These are phyloP conservation scores for Pseudogymnoascus sp. DNA, from an alignment of 2,329 filamentous ascomycete species.

Conservation along the genomic window DNA sequence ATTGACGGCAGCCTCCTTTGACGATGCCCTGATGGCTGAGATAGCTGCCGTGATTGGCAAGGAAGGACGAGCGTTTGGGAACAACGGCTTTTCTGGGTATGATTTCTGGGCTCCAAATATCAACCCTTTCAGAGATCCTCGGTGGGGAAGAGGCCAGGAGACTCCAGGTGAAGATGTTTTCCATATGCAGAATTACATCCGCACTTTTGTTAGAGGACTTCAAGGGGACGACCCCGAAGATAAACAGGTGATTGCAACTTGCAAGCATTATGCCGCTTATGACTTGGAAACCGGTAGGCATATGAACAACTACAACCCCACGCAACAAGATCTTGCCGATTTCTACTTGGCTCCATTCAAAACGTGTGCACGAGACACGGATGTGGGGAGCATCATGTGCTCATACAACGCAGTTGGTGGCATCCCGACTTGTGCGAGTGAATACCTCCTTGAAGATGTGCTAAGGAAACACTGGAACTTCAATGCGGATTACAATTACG, in stretches of 20 bases:
- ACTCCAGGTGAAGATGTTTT: conserved; percentile 51
- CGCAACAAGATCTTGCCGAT: conserved; percentile 54
- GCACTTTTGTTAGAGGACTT: conserved; percentile 44
- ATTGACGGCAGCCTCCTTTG: conserved; percentile 52
- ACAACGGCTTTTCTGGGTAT: conserved; percentile 45
- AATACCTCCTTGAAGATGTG: conserved; percentile 53
- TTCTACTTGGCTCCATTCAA: conserved; percentile 62
- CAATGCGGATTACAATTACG: conserved; percentile 50
- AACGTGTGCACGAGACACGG: conserved; percentile 45
- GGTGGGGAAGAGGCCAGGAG: conserved; percentile 54
- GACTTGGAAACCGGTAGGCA: conserved; percentile 33
- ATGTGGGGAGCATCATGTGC: conserved; percentile 52
- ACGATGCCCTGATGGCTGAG: conserved; percentile 50
- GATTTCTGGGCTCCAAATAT: conserved; percentile 62
- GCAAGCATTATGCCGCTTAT: conserved; percentile 53
- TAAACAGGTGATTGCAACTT: conserved; percentile 44
- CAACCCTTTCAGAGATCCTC: conserved; percentile 54
- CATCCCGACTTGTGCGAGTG: conserved; percentile 53
- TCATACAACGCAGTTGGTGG: conserved; percentile 59
- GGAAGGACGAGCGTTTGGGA: conserved; percentile 58
- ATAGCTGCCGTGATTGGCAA: conserved; percentile 48
- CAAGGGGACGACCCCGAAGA: conserved; percentile 38
- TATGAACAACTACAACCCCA: conserved; percentile 48
- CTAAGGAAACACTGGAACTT: conserved; percentile 59
- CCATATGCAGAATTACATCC: conserved; percentile 42